Conservation (phyloP, 2,329 filamentous ascomycete genomes). For the Dothiorella sarmentorum region DNA sequence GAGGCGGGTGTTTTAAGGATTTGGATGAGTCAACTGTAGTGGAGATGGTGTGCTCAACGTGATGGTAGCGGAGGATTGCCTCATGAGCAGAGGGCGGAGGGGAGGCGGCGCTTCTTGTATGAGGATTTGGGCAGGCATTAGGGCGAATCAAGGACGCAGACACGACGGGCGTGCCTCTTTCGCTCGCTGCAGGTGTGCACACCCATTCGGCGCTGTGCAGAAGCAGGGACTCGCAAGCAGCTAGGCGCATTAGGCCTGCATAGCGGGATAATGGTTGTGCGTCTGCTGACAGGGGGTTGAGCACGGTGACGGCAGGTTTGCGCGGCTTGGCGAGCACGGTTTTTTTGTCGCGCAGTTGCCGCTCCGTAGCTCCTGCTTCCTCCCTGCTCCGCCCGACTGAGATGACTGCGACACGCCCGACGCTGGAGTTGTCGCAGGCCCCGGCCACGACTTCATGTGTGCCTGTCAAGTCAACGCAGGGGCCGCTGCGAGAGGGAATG, state of each 20-base stretch:
- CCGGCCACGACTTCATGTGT: conserved; percentile 12
- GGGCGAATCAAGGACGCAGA: conserved; percentile 11
- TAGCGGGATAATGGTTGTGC: conserved; percentile 16
- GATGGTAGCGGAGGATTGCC: conserved; percentile 5
- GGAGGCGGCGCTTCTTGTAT: conserved; percentile 17
- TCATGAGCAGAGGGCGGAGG: conserved; percentile 9
- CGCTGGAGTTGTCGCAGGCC: not conserved
- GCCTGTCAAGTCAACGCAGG: conserved; percentile 1
- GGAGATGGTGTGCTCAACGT: conserved; percentile 16
- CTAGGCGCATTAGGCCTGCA: conserved; percentile 13
- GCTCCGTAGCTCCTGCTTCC: too few species aligned
- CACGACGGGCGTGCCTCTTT: conserved; percentile 11
- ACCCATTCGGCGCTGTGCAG: conserved; percentile 9
- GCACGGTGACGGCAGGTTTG: not conserved
- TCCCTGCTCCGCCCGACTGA: not conserved
- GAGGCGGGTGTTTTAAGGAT: not conserved
- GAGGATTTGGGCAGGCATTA: conserved; percentile 13
- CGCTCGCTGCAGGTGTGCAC: conserved; percentile 15
- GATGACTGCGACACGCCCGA: conserved; percentile 7
- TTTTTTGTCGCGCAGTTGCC: conserved; percentile 5
- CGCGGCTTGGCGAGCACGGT: not conserved
- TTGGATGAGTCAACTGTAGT: conserved; percentile 14
- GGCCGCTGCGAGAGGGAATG: conserved; percentile 10
- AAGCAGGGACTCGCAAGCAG: conserved; percentile 15
- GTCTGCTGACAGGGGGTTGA: conserved; percentile 11